phyloP scores from a whole-genome alignment of 2,329 filamentous ascomycete species.

The Triangularia setosa region DNA sequence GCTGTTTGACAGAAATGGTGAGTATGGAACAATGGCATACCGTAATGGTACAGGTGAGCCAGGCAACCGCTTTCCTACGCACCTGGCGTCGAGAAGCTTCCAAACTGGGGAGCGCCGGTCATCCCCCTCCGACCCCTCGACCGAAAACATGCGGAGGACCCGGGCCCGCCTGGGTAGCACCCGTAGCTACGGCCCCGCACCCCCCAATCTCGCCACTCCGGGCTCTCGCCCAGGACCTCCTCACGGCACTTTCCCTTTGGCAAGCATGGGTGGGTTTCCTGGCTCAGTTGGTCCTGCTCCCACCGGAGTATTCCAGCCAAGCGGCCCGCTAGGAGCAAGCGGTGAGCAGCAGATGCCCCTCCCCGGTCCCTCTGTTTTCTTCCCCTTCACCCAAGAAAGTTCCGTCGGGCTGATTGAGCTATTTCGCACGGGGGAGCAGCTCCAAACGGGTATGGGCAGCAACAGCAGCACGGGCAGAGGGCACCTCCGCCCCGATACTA shows the following conservation, averaged over 20 bases:
- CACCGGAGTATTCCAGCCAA: background rate
- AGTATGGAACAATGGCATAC: background rate
- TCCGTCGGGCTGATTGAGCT: background rate
- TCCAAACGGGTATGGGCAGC: background rate
- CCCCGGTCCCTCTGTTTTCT: background rate
- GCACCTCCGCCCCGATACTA: background rate
- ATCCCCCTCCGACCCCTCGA: slow-evolving; percentile 22
- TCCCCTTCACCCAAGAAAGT: background rate
- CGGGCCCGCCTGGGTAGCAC: slow-evolving; percentile 25
- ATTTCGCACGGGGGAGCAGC: background rate
- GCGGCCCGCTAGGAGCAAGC: background rate
- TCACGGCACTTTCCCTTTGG: slow-evolving; percentile 10
- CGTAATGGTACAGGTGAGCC: background rate
- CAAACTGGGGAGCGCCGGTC: slow-evolving; percentile 25
- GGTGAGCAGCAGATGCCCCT: background rate
- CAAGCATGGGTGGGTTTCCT: slow-evolving; percentile 23
- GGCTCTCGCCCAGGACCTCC: background rate
- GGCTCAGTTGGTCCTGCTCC: background rate
- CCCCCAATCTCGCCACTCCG: background rate
- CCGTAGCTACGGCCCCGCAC: slow-evolving; percentile 11
- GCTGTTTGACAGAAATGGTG: background rate
- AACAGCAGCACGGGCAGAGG: background rate
- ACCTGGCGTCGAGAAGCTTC: slow-evolving; percentile 6
- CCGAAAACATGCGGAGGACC: slow-evolving; percentile 25
- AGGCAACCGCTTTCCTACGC: no score